Percentiles rank a stretch among this genome's conserved stretches.
Conservation (phyloP, 75 land plant genomes). For the Selaginella moellendorffii region DNA sequence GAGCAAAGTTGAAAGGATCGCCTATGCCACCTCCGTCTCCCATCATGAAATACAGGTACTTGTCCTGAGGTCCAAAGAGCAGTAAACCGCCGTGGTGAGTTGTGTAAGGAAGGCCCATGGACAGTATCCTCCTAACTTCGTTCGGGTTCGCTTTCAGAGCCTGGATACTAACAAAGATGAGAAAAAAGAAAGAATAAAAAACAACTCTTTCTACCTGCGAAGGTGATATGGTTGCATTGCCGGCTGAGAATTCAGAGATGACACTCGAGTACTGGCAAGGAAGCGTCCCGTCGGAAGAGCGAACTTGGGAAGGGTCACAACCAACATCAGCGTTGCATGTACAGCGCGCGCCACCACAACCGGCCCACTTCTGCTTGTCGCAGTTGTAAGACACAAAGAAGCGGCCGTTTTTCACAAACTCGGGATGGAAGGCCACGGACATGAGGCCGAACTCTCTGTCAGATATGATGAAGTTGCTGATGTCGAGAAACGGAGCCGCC, state of each 20-base stretch:
- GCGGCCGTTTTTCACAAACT: conserved; percentile 61
- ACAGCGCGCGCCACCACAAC: conserved; percentile 65
- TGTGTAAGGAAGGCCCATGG: conserved; percentile 77
- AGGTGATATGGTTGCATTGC: conserved; percentile 32
- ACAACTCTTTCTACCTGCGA: conserved; percentile 35
- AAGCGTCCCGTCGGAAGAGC: conserved; percentile 26
- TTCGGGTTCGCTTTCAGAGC: conserved; percentile 46
- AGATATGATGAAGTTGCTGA: conserved; percentile 37
- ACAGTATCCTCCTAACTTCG: conserved; percentile 71
- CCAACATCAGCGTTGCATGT: conserved; percentile 50
- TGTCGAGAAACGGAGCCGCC: conserved; percentile 52
- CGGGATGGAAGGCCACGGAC: conserved; percentile 80
- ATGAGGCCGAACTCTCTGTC: conserved; percentile 54
- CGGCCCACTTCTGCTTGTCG: conserved; percentile 36
- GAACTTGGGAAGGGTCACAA: conserved; percentile 52
- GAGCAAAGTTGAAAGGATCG: conserved; percentile 79
- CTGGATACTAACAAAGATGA: conserved; percentile 30
- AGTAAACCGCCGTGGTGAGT: conserved; percentile 77
- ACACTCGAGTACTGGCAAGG: conserved; percentile 71
- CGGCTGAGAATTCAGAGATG: conserved; percentile 42
- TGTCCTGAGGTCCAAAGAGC: conserved; percentile 77
- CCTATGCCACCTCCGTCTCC: conserved; percentile 63
- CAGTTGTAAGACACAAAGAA: conserved; percentile 85
- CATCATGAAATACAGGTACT: conserved; percentile 77
- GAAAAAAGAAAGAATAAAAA: conserved; percentile 9